These are phyloP conservation scores for Tolypocladium pustulatum DNA, from an alignment of 2,329 filamentous ascomycete genomes.

Conservation along the genomic window DNA sequence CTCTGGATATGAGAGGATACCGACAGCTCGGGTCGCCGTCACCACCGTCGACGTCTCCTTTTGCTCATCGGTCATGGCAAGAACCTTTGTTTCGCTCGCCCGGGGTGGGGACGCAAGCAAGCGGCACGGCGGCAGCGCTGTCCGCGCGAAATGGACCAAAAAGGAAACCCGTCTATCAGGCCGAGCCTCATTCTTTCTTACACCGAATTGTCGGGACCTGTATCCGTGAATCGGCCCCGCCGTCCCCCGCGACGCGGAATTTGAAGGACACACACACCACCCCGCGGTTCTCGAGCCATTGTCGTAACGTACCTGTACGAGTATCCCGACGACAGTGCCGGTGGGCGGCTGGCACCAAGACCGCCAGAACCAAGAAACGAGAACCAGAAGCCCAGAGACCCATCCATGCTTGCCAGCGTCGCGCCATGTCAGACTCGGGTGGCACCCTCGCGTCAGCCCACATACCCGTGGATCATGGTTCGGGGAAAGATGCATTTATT, in stretches of 20 bases:
- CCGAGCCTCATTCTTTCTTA: not conserved
- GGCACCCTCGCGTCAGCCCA: not conserved
- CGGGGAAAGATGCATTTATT: not conserved
- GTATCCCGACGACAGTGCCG: not conserved
- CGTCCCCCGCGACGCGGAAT: not conserved
- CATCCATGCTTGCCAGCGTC: not conserved
- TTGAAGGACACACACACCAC: not conserved
- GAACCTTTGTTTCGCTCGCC: slow-evolving; percentile 3
- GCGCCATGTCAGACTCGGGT: not conserved
- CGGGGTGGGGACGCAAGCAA: not conserved
- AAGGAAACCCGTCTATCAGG: not conserved
- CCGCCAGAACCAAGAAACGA: not conserved
- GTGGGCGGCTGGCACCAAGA: not conserved
- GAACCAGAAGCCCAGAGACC: not conserved
- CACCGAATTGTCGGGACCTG: not conserved
- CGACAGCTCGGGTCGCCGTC: slow-evolving; percentile 4
- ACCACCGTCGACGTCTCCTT: slow-evolving; percentile 1
- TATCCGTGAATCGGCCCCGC: not conserved
- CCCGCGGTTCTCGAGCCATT: not conserved
- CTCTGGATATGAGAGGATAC: slow-evolving; percentile 4
- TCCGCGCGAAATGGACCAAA: not conserved
- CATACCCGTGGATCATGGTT: not conserved
- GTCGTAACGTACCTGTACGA: not conserved
- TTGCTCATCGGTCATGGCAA: not conserved
- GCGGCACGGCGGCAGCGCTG: not conserved